These are phyloP conservation scores for Geotrichum aggregatum DNA, from an alignment of 1,139 yeast genomes.

Conservation along the genomic window DNA sequence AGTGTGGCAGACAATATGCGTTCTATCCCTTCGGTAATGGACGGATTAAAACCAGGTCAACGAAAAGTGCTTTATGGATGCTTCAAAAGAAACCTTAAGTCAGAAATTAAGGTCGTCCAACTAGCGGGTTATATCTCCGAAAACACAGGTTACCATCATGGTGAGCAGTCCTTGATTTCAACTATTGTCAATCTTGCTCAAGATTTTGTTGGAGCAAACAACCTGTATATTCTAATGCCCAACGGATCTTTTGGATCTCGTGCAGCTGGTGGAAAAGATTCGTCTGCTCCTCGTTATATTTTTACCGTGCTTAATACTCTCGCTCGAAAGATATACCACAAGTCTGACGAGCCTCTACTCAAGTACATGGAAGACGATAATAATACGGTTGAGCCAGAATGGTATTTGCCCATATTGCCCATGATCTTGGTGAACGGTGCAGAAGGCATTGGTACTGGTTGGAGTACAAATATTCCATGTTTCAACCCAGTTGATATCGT, in stretches of 20 bases:
- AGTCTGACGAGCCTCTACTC: constrained; percentile 74
- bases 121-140: constrained; percentile 87
- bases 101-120: constrained; percentile 86
- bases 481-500: constrained; percentile 85
- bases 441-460: constrained; percentile 99
- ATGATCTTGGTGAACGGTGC: constrained; percentile 91
- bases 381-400: constrained; percentile 89
- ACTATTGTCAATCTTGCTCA: constrained; percentile 94
- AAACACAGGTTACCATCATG: constrained; percentile 93
- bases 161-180: constrained; percentile 81
- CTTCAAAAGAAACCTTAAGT: constrained; percentile 70
- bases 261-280: constrained; percentile 97
- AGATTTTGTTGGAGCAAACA: constrained; percentile 89
- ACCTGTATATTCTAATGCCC: constrained; percentile 78
- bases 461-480: constrained; percentile 93
- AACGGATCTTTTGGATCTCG: constrained; percentile 97
- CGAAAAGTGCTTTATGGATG: constrained; percentile 88
- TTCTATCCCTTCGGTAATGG: constrained; percentile 90
- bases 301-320: constrained; percentile 77
- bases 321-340: constrained; percentile 71
- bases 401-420: constrained; percentile 91
- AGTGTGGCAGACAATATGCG: constrained; percentile 96
- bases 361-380: constrained; percentile 89
- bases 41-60: constrained; percentile 97
- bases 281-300: constrained; percentile 97